These are phyloP conservation scores for Sugiyamaella americana DNA, from an alignment of 805 yeast genomes.

Conservation along the genomic window DNA sequence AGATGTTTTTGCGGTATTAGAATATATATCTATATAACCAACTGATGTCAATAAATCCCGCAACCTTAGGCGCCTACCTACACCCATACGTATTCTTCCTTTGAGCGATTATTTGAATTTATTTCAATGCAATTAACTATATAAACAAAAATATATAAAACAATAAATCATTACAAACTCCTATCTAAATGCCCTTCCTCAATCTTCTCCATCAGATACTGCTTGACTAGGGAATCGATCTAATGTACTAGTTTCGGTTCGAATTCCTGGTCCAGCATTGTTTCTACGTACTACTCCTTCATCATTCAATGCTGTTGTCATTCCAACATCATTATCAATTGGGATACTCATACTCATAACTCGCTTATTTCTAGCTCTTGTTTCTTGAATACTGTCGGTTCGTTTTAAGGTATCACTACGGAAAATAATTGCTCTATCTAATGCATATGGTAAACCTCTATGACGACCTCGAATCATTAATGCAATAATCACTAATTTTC, in stretches of 20 bases:
- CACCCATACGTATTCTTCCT: too few species aligned
- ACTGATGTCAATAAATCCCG: too few species aligned
- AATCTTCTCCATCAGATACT: neutral
- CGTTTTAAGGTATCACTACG: constrained; percentile 50
- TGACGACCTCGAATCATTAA: constrained; percentile 94
- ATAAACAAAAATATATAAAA: too few species aligned
- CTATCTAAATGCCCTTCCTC: too few species aligned
- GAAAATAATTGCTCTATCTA: constrained; percentile 89
- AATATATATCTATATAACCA: too few species aligned
- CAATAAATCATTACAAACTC: too few species aligned
- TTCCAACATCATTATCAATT: constrained; percentile 2
- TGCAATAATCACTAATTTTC: constrained; percentile 79
- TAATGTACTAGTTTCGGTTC: neutral
- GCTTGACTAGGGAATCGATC: neutral
- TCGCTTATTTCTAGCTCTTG: constrained; percentile 11
- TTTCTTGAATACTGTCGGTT: constrained; percentile 18
- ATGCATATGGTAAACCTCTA: constrained; percentile 88
- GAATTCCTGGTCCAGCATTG: neutral
- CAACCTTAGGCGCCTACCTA: too few species aligned
- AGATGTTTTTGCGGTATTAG: too few species aligned
- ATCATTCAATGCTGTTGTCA: neutral
- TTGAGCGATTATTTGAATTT: too few species aligned
- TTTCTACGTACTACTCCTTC: neutral
- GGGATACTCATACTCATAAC: constrained; percentile 16
- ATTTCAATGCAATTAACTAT: too few species aligned